Conservation (phyloP, 768 basidiomycete genomes). For the Podaxis sp. region DNA sequence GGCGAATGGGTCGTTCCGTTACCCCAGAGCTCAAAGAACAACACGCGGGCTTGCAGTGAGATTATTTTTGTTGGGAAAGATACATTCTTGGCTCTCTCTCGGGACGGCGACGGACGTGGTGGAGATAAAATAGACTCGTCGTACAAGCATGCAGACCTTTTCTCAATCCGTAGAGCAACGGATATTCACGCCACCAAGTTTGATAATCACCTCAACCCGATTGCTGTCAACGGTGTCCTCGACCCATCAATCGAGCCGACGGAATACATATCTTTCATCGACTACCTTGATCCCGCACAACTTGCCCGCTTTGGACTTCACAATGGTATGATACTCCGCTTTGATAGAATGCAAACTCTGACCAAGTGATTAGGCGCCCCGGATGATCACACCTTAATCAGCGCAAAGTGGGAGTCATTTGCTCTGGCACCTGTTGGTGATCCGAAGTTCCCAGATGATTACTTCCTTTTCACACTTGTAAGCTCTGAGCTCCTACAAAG, state of each 20-base stretch:
- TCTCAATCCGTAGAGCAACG: constrained; percentile 57
- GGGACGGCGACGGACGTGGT: constrained; percentile 63
- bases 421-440: constrained; percentile 57
- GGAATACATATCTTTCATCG: constrained; percentile 55
- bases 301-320: constrained; percentile 64
- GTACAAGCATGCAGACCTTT: constrained; percentile 64
- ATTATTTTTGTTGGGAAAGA: constrained; percentile 52
- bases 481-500: constrained; percentile 22
- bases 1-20: constrained; percentile 65
- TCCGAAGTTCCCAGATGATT: constrained; percentile 56
- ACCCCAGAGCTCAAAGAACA: constrained; percentile 49
- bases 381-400: constrained; percentile 52
- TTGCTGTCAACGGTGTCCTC: constrained; percentile 50
- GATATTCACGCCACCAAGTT: constrained; percentile 59
- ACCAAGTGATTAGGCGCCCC: constrained; percentile 38
- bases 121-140: constrained; percentile 46
- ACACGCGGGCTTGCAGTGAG: constrained; percentile 55
- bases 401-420: constrained; percentile 68
- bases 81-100: constrained; percentile 58
- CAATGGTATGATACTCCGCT: constrained; percentile 40
- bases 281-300: constrained; percentile 51
- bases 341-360: background rate
- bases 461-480: constrained; percentile 65
- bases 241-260: constrained; percentile 49
- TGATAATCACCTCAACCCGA: constrained; percentile 51